These are phyloP conservation scores for Amanita polypyramis DNA, from an alignment of 768 basidiomycete species.

Conservation along the genomic window DNA sequence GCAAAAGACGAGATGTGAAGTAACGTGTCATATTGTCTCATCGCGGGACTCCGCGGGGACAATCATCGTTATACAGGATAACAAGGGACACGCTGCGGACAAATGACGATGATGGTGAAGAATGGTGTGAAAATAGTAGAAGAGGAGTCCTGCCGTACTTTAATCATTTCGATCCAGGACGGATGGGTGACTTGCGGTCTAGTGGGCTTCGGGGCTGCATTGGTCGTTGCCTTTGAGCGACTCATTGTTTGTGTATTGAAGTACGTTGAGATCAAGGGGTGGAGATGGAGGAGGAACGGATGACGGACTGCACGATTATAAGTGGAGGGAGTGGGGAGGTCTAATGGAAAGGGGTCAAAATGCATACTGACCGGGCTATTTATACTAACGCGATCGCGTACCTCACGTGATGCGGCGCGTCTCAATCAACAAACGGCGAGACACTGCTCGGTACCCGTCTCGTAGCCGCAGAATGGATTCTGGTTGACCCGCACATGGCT, in stretches of 20 bases:
- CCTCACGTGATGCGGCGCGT: conserved; percentile 26
- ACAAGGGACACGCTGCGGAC: background rate
- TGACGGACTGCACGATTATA: conserved; percentile 9
- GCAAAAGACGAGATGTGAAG: background rate
- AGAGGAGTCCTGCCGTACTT: conserved; percentile 33
- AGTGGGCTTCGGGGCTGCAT: conserved; percentile 32
- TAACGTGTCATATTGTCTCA: conserved; percentile 3
- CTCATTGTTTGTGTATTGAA: background rate
- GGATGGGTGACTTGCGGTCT: conserved; percentile 33
- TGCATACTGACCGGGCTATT: conserved; percentile 25
- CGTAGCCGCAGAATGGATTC: background rate
- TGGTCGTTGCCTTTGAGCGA: conserved; percentile 3
- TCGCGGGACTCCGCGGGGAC: background rate
- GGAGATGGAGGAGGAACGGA: conserved; percentile 13
- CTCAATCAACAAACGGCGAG: conserved; percentile 28
- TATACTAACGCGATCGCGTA: conserved; percentile 38
- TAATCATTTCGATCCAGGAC: conserved; percentile 71
- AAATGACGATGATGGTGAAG: background rate
- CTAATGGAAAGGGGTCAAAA: conserved; percentile 27
- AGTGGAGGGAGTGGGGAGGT: conserved; percentile 4
- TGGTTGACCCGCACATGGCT: too few relatives aligned
- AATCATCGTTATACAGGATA: background rate
- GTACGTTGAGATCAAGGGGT: conserved; percentile 10
- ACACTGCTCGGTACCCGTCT: background rate
- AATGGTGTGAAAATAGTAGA: background rate